Percentiles rank a stretch among this genome's conserved stretches.
phyloP scores from a whole-genome alignment of 2,329 filamentous ascomycete species.

The Phialocephala sp. region DNA sequence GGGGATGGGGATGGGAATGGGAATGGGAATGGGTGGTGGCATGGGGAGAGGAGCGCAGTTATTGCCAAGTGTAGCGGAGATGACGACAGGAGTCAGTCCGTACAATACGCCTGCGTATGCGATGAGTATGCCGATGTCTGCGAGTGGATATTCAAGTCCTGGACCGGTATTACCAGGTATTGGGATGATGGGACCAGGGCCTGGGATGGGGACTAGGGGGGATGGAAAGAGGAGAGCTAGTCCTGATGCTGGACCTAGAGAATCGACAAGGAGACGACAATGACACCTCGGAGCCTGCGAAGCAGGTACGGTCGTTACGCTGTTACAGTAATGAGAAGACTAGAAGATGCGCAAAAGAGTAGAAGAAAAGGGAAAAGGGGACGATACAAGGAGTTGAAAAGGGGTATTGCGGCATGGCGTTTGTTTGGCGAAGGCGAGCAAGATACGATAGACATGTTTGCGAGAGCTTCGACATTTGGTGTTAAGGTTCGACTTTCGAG shows the following conservation, averaged over 20 bases:
- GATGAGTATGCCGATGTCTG: slow-evolving; percentile 40
- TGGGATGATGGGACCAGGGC: slow-evolving; percentile 29
- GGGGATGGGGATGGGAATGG: slow-evolving; percentile 34
- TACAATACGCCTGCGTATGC: slow-evolving; percentile 64
- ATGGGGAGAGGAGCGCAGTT: slow-evolving; percentile 43
- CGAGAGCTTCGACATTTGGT: slow-evolving; percentile 4
- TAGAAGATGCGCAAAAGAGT: slow-evolving; percentile 16
- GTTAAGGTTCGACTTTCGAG: slow-evolving; percentile 6
- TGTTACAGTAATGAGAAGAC: slow-evolving; percentile 21
- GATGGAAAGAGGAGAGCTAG: slow-evolving; percentile 60
- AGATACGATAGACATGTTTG: not conserved
- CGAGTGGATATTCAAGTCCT: slow-evolving; percentile 46
- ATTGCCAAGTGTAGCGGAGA: slow-evolving; percentile 66
- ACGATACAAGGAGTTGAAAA: not conserved
- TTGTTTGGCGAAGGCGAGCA: slow-evolving; percentile 6
- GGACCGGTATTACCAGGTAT: slow-evolving; percentile 46
- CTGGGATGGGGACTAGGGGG: slow-evolving; percentile 21
- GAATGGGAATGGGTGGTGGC: slow-evolving; percentile 36
- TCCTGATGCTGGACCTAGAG: slow-evolving; percentile 51
- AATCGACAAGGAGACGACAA: slow-evolving; percentile 53
- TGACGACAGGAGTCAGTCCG: slow-evolving; percentile 67
- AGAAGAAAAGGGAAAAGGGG: not conserved
- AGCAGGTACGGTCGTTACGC: slow-evolving; percentile 1
- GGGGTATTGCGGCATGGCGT: slow-evolving; percentile 10
- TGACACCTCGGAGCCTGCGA: slow-evolving; percentile 24